A percentile compares a stretch with the other conserved stretches of the same genome.
These are phyloP conservation scores for Hyaloperonospora arabidopsidis DNA, from an alignment of 352 stramenopile genomes.

Conservation along the genomic window DNA sequence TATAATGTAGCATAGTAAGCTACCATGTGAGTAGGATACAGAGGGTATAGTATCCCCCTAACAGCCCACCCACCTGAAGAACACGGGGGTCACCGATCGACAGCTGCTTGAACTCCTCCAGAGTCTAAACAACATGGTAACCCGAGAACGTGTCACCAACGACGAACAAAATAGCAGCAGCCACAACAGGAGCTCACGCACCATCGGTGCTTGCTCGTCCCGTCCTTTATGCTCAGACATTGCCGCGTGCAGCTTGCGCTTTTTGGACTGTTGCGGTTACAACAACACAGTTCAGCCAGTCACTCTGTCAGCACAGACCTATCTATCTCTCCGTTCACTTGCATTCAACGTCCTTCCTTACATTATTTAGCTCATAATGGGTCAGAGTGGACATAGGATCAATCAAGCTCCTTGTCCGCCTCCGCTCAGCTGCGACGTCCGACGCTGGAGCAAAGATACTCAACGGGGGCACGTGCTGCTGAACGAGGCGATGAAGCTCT, in stretches of 20 bases:
- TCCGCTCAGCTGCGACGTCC: conserved; percentile 3
- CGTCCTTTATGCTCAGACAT: conserved; percentile 15
- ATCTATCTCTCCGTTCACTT: neutral
- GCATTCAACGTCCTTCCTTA: conserved; percentile 24
- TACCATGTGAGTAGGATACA: conserved; percentile 3
- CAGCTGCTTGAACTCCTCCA: conserved; percentile 66
- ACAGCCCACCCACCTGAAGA: conserved; percentile 35
- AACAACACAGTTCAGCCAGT: conserved; percentile 6
- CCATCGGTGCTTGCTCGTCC: conserved; percentile 31
- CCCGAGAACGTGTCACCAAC: neutral
- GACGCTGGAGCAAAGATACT: conserved; percentile 46
- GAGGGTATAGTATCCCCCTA: too few species aligned
- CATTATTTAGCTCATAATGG: conserved; percentile 21
- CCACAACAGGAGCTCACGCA: conserved; percentile 10
- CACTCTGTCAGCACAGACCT: neutral
- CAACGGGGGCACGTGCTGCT: conserved; percentile 56
- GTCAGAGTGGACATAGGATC: neutral
- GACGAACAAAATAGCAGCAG: neutral
- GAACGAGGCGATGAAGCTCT: conserved; percentile 38
- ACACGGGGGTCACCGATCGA: conserved; percentile 52
- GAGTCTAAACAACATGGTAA: conserved; percentile 24
- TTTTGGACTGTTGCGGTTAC: conserved; percentile 28
- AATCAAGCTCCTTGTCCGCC: neutral
- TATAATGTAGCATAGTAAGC: neutral
- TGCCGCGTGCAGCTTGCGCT: conserved; percentile 33